Evolutionary conservation across 1,284 basidiomycete genomes (phyloP).

Genomic region (Melanopsichium pennsylvanicum): DNA sequence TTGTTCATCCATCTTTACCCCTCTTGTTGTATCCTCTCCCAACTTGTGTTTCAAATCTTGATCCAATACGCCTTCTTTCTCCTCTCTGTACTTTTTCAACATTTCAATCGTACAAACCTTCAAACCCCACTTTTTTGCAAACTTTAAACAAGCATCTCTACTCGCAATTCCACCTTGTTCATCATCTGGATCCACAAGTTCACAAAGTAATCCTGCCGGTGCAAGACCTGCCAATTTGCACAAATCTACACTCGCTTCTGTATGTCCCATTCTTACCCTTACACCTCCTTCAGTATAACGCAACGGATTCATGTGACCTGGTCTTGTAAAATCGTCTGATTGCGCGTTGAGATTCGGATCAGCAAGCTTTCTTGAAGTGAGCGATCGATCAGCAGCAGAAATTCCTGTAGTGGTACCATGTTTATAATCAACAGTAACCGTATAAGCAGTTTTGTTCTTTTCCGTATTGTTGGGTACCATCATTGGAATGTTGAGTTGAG

Average conservation of each 20-base stretch:
- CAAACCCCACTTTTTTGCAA: slow-evolving; percentile 89
- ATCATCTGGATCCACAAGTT: slow-evolving; percentile 89
- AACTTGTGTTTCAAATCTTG: slow-evolving; percentile 8
- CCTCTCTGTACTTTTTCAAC: slow-evolving; percentile 67
- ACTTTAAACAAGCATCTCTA: slow-evolving; percentile 88
- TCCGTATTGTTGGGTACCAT: slow-evolving; percentile 93
- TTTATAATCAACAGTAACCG: slow-evolving; percentile 92
- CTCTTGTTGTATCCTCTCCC: slow-evolving; percentile 20
- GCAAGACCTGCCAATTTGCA: slow-evolving; percentile 81
- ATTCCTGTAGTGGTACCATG: slow-evolving; percentile 95
- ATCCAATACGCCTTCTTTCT: slow-evolving; percentile 41
- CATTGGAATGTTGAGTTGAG: slow-evolving; percentile 86
- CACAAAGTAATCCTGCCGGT: slow-evolving; percentile 86
- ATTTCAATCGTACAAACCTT: slow-evolving; percentile 92
- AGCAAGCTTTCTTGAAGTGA: slow-evolving; percentile 84
- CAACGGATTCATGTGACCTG: slow-evolving; percentile 94
- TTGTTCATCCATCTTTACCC: slow-evolving; percentile 38
- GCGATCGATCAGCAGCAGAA: slow-evolving; percentile 90
- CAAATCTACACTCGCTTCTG: slow-evolving; percentile 89
- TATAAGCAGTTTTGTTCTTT: slow-evolving; percentile 91
- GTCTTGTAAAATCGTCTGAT: slow-evolving; percentile 81
- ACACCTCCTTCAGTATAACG: slow-evolving; percentile 86
- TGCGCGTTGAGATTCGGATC: slow-evolving; percentile 24
- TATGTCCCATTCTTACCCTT: slow-evolving; percentile 86
- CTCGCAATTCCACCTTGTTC: slow-evolving; percentile 91